phyloP scores from a whole-genome alignment of 73 alveolate genomes.

The Effrenium voratum region DNA sequence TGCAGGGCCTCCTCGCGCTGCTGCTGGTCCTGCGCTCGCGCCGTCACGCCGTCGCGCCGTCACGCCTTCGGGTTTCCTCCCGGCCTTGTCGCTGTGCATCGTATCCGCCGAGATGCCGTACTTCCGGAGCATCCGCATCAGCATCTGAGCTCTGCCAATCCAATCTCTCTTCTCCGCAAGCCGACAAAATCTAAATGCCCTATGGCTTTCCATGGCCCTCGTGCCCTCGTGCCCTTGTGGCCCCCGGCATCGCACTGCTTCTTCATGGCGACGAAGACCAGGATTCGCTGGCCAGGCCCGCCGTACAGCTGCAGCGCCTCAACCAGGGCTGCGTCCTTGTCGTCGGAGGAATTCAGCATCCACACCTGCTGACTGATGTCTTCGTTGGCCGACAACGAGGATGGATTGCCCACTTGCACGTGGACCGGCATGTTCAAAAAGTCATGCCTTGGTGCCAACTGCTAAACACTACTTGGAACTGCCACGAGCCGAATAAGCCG shows the following conservation, averaged over 20 bases:
- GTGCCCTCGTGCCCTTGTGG: too few relatives aligned
- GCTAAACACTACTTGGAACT: background rate
- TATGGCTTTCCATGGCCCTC: background rate
- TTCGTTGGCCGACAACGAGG: conserved; percentile 80
- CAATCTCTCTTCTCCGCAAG: background rate
- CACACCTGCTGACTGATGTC: conserved; percentile 88
- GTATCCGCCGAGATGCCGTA: conserved; percentile 75
- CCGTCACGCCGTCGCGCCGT: background rate
- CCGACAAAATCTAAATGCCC: background rate
- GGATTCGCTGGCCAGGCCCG: conserved; percentile 65
- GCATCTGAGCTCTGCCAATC: conserved; percentile 13
- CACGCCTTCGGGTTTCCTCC: background rate
- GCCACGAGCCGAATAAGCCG: background rate
- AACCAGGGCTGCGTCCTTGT: conserved; percentile 85
- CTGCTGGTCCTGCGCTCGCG: conserved; percentile 27
- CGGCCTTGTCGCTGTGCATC: conserved; percentile 93
- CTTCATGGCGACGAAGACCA: conserved; percentile 93
- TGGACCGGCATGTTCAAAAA: conserved; percentile 83
- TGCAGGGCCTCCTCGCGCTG: conserved; percentile 96
- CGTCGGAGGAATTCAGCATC: conserved; percentile 82
- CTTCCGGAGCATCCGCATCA: conserved; percentile 93
- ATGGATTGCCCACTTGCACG: conserved; percentile 84
- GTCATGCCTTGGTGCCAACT: conserved; percentile 61
- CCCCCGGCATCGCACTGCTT: conserved; percentile 64
- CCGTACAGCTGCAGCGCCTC: conserved; percentile 82